Evolutionary conservation across 2,329 filamentous ascomycete genomes (phyloP).

Genomic region (Lomentospora prolificans): DNA sequence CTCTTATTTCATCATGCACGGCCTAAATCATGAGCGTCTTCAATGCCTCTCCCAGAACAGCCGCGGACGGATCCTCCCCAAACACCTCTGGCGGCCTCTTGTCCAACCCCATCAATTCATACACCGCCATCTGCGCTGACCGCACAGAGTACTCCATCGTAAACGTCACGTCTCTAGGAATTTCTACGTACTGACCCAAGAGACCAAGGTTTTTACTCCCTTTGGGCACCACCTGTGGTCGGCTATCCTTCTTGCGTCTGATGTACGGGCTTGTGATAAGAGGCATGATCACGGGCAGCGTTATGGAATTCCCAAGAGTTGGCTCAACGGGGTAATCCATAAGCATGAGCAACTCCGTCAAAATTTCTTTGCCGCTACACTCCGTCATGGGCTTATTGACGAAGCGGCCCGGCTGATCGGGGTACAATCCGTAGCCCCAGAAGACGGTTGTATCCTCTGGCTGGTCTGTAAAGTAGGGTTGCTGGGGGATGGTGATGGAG

Average conservation of each 20-base stretch:
- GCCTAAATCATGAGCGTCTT: conserved; percentile 12
- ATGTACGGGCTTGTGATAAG: conserved; percentile 27
- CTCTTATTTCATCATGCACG: neutral
- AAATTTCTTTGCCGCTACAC: conserved; percentile 29
- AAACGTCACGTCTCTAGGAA: conserved; percentile 24
- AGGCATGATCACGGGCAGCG: conserved; percentile 27
- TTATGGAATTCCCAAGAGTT: conserved; percentile 14
- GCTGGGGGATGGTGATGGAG: conserved; percentile 27
- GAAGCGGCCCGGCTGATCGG: conserved; percentile 23
- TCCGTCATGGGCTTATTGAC: conserved; percentile 28
- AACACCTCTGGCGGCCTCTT: conserved; percentile 19
- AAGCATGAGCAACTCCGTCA: conserved; percentile 27
- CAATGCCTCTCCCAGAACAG: conserved; percentile 12
- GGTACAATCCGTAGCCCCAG: conserved; percentile 31
- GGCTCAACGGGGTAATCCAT: conserved; percentile 21
- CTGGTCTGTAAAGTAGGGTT: conserved; percentile 30
- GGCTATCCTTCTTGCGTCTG: conserved; percentile 22
- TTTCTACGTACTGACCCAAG: conserved; percentile 31
- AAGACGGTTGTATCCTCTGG: conserved; percentile 22
- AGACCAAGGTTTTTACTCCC: conserved; percentile 27
- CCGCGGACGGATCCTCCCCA: conserved; percentile 13
- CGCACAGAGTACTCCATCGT: conserved; percentile 24
- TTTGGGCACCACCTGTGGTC: conserved; percentile 27
- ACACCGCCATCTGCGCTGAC: conserved; percentile 26
- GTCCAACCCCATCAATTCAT: conserved; percentile 15